Evolutionary conservation across 2,329 filamentous ascomycete genomes (phyloP).

Genomic region (Beauveria sp.): DNA sequence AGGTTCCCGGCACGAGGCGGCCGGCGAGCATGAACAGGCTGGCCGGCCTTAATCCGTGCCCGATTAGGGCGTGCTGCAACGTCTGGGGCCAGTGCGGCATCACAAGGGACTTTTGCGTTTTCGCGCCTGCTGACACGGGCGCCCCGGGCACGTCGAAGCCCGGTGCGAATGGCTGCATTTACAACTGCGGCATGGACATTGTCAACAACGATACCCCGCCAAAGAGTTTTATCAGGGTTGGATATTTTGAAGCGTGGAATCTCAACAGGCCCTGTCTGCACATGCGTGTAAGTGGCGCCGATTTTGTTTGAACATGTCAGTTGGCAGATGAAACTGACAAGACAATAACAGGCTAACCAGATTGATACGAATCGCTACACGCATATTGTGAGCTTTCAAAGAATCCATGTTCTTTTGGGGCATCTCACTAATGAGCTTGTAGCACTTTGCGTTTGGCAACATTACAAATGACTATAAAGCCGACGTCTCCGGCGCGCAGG

Average conservation of each 20-base stretch:
- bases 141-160: constrained; percentile 15
- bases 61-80: constrained; percentile 13
- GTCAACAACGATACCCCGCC: constrained; percentile 10
- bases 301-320: too few species aligned
- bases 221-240: constrained; percentile 10
- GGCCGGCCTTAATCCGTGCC: constrained; percentile 29
- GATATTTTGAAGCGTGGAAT: constrained; percentile 16
- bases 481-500: constrained; percentile 13
- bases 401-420: not conserved
- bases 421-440: constrained; percentile 5
- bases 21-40: constrained; percentile 21
- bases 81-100: constrained; percentile 14
- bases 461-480: constrained; percentile 17
- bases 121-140: constrained; percentile 10
- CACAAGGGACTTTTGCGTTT: not conserved
- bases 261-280: constrained; percentile 13
- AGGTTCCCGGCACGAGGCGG: constrained; percentile 26
- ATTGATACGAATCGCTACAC: not conserved
- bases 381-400: not conserved
- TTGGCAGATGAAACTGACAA: not conserved
- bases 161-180: constrained; percentile 30
- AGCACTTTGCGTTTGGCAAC: constrained; percentile 20
- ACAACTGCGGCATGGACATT: constrained; percentile 30
- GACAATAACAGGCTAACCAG: not conserved
- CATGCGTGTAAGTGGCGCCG: constrained; percentile 1